Conservation (phyloP, 257 asterid species). For the Henckelia pumila region DNA sequence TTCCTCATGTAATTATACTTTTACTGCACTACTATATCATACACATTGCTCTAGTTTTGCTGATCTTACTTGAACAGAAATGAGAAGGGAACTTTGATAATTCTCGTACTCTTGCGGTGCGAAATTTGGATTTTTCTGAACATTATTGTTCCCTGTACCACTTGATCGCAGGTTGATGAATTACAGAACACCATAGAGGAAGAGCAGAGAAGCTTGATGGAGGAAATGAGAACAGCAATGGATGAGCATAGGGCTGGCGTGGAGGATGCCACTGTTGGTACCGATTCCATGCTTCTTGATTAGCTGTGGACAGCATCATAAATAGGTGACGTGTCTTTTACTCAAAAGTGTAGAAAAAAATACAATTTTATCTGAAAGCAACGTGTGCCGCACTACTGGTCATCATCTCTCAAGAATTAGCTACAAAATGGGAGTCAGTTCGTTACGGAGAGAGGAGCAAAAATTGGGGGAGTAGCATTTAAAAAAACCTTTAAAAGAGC, state of each 20-base stretch:
- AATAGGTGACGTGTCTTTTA: background rate
- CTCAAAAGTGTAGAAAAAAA: background rate
- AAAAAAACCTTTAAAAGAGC: background rate
- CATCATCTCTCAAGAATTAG: background rate
- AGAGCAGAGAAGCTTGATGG: constrained; percentile 73
- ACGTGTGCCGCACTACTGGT: background rate
- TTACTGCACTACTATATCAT: background rate
- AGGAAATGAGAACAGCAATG: constrained; percentile 68
- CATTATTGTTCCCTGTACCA: constrained; percentile 10
- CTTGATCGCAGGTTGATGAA: constrained; percentile 78
- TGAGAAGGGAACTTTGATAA: background rate
- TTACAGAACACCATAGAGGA: constrained; percentile 89
- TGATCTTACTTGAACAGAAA: constrained; percentile 2
- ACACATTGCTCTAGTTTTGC: background rate
- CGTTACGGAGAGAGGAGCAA: background rate
- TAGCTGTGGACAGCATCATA: constrained; percentile 31
- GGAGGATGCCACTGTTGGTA: constrained; percentile 55
- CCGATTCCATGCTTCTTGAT: constrained; percentile 81
- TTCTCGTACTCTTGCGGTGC: background rate
- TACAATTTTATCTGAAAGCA: background rate
- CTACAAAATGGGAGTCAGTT: background rate
- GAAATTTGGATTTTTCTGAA: background rate
- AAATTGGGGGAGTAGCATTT: background rate
- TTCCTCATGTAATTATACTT: background rate
- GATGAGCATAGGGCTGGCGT: constrained; percentile 64